Percentiles rank a stretch among this genome's conserved stretches.
Conservation (phyloP, 2,329 filamentous ascomycete species). For the Penicillium italicum region DNA sequence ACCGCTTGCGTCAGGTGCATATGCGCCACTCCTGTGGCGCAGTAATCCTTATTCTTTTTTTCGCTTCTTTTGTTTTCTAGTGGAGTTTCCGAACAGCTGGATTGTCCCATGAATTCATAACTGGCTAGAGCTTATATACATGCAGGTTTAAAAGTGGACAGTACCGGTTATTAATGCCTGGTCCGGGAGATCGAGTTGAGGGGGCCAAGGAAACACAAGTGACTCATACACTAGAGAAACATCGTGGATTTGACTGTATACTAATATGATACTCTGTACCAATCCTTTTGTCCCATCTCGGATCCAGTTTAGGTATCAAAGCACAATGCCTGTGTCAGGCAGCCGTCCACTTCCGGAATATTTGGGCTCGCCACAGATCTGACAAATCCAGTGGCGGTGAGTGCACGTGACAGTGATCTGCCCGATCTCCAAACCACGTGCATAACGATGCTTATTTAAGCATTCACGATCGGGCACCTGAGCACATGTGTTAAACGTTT, state of each 20-base stretch:
- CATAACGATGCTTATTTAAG: background rate
- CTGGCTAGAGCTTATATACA: slow-evolving; percentile 9
- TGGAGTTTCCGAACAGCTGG: slow-evolving; percentile 11
- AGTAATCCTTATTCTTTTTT: slow-evolving; percentile 6
- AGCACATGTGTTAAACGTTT: too few species aligned
- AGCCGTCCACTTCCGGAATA: background rate
- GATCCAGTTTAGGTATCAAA: slow-evolving; percentile 8
- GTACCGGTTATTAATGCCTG: background rate
- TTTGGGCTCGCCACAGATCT: slow-evolving; percentile 1
- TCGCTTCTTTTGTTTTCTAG: background rate
- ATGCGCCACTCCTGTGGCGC: slow-evolving; percentile 18
- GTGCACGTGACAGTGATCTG: background rate
- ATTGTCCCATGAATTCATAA: background rate
- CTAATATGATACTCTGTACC: background rate
- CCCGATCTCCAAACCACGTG: background rate
- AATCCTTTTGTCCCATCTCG: slow-evolving; percentile 1
- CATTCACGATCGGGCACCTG: background rate
- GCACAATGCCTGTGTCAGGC: slow-evolving; percentile 6
- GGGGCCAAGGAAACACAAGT: slow-evolving; percentile 1
- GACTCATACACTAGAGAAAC: slow-evolving; percentile 4
- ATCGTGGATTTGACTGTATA: slow-evolving; percentile 1
- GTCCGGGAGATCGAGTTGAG: background rate
- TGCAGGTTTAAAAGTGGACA: slow-evolving; percentile 8
- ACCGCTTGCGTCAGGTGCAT: slow-evolving; percentile 1
- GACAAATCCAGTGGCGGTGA: slow-evolving; percentile 9